Evolutionary conservation across 2,329 filamentous ascomycete genomes (phyloP).

Genomic region (Fusarium udum): DNA sequence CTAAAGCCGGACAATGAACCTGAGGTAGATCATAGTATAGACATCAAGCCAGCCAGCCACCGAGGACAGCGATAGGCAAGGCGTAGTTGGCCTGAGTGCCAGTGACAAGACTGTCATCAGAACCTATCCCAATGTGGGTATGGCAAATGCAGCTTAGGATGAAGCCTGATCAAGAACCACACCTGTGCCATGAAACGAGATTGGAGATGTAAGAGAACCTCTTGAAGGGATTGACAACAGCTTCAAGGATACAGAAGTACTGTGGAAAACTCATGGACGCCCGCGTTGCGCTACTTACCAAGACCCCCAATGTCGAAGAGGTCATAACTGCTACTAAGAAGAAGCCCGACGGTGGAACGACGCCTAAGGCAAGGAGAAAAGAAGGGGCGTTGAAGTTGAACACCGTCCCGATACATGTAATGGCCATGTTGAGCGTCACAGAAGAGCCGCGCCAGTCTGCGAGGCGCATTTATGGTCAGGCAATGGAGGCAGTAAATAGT

Average conservation of each 20-base stretch:
- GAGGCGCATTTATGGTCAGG: not conserved
- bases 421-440: accelerated
- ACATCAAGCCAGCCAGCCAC: too few species aligned
- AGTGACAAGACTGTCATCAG: too few species aligned
- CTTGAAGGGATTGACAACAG: too few species aligned
- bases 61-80: too few species aligned
- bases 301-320: not conserved
- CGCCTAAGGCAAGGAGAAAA: not conserved
- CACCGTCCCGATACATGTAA: accelerated
- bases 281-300: not conserved
- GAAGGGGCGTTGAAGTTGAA: not conserved
- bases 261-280: not conserved
- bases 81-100: too few species aligned
- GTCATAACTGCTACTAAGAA: accelerated
- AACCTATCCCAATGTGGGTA: too few species aligned
- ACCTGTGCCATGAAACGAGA: too few species aligned
- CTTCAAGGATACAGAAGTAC: not conserved
- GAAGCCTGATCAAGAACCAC: too few species aligned
- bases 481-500: accelerated
- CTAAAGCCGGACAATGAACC: too few species aligned
- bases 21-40: too few species aligned
- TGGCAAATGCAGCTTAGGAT: too few species aligned
- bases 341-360: not conserved
- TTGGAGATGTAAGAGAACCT: too few species aligned
- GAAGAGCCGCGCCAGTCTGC: not conserved